Evolutionary conservation across 371 early-diverging fungal genomes (phyloP), one percentile per base, ranked within the genome.

Genomic region (Mucor plumbeus): DNA sequence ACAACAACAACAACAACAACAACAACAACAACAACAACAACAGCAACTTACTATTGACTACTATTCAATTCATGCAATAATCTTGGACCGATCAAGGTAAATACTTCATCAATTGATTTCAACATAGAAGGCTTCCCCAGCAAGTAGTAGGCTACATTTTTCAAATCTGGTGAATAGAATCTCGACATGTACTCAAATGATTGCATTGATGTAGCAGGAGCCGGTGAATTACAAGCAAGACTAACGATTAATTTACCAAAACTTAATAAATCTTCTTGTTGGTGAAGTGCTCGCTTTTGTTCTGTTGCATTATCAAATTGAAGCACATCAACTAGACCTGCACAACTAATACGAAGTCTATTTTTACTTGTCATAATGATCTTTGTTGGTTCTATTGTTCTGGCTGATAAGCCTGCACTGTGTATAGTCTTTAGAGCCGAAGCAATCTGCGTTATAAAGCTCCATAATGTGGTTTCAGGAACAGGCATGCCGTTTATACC

Each of bases 201-300:
- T 71, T 91, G 87, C 58, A 88, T 86, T 4, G 92, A 85, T n/a
- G 83, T 80, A n/a, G 88, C 74, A 11, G 6, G 19, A 3, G 17
- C 9, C 5, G 53, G 19, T 3, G 91, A 85, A 48, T 91, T 90
- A 77, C 93, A 92, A 11, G 95, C 93, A 4, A 96, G 78, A 3
- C 87, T 76, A n/a, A 92, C 78, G 62, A 97, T 82, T 35, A 96
- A 73, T 63, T 93, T 92, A n/a, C 98, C 98, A 69, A 97, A 90
- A 34, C 91, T 82, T 50, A 92, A 78, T 59, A 96, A 80, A 69
- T 97, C 98, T 48, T 93, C 93, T 83, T 96, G 97, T 84, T 92
- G 91, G 64, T 84, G 83, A 13, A 88, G 86, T 1, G 83, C 83
- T 8, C 88, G 56, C 60, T 82, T 90, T 70, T 90, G 85, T 1